These are phyloP conservation scores for Pseudovirgaria hyperparasitica DNA, from an alignment of 2,329 filamentous ascomycete genomes.

Conservation along the genomic window DNA sequence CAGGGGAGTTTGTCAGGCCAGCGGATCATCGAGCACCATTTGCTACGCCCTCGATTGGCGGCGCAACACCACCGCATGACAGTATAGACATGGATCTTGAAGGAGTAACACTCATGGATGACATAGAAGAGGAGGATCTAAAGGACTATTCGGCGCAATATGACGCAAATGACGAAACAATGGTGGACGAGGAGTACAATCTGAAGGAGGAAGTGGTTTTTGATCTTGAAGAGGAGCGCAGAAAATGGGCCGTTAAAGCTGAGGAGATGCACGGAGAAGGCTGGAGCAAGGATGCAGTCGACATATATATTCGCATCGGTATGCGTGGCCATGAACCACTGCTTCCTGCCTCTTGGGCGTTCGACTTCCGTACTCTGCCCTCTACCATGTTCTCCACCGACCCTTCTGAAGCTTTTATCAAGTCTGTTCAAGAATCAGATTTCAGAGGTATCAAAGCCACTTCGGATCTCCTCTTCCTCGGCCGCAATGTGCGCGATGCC, in stretches of 20 bases:
- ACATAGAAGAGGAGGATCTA: slow-evolving; percentile 6
- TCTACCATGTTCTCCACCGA: slow-evolving; percentile 36
- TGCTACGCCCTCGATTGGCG: too few species aligned
- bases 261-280: slow-evolving; percentile 27
- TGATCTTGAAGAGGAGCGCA: slow-evolving; percentile 13
- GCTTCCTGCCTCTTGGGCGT: slow-evolving; percentile 37
- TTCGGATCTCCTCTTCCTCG: slow-evolving; percentile 35
- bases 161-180: slow-evolving; percentile 24
- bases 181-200: slow-evolving; percentile 19
- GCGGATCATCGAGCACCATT: too few species aligned
- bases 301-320: slow-evolving; percentile 39
- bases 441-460: slow-evolving; percentile 39
- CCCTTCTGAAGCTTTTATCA: slow-evolving; percentile 33
- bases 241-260: slow-evolving; percentile 14
- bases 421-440: slow-evolving; percentile 25
- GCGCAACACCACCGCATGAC: too few species aligned
- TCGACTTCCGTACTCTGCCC: slow-evolving; percentile 42
- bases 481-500: slow-evolving; percentile 39
- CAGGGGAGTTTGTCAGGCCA: neutral
- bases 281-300: slow-evolving; percentile 40
- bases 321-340: slow-evolving; percentile 45
- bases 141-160: slow-evolving; percentile 11
- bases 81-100: slow-evolving; percentile 16
- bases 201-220: slow-evolving; percentile 12
- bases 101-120: slow-evolving; percentile 17